Base-by-base conservation (phyloP, 73 alveolate genomes). In the Paramecium bursaria region DNA sequence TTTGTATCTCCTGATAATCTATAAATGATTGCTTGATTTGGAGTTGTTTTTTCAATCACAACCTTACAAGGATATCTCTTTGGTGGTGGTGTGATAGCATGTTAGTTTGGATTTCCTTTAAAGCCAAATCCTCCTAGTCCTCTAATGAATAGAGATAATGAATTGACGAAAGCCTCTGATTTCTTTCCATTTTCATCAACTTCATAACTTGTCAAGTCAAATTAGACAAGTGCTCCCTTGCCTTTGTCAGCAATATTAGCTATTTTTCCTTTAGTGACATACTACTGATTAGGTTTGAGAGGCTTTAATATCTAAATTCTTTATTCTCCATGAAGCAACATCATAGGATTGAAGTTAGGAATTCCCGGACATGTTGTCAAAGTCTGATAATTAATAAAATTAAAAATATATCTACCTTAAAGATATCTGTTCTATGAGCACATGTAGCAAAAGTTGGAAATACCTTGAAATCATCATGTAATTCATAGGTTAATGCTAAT, bases 301-400 rank as follows among this genome's bases (percentile, higher is more conserved):
- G 96, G 92, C 52, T 77, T 90, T 74, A 57, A 46, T 9, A 86
- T 22, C 25, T 87, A 86, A 13, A 92, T 44, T 50, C 91, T 90
- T 39, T 94, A 90, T 82, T 94, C 98, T 25, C 98, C 97, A 86
- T 94, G 96, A 14, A 94, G 86, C 17, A 94, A 88, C 94, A 92
- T 90, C 98, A 94, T 94, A 15, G 98, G 98, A 82, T 94, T 92
- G 76, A 93, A 92, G 50, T 85, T 85, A 23, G 98, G 98, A 17
- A 92, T 23, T 13, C 98, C 98, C 39, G 96, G 92, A 74, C 92
- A 87, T n/a, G 86, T 30, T 3, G 75, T 48, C 3, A 89, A 93
- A 29, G 91, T 87, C 44, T 44, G 79, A 17, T 74, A 44, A 2
- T 6, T 4, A 19, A 2, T 61, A 0, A 67, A 15, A 2, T 5